Base-by-base conservation (phyloP, 1,284 basidiomycete species). In the Microbotryum silenes-acaulis region DNA sequence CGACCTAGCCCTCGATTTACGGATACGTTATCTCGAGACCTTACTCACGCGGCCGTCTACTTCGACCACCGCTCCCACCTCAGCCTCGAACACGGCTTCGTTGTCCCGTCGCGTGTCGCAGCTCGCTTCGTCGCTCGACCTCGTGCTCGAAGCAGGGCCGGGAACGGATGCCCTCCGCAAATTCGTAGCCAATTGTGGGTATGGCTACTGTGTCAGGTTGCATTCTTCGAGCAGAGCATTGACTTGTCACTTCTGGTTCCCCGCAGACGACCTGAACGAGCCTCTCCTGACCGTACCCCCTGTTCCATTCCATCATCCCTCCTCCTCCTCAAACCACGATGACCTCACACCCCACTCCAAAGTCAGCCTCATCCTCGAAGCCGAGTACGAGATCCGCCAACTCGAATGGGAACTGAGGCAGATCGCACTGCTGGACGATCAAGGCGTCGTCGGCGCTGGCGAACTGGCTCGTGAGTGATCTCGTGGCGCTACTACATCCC, bases 401-500 rank as follows among this genome's bases (percentile, higher is more conserved):
- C 59, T 73, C 25, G 72, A 73, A 45, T 57, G 66, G 7, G 69
- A 71, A 16, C 44, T 72, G 37, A 46, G 72, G 33, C 70, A 72
- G 51, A 62, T 73, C n/a, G 63, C 62, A 2, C 44, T 64, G 7
- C 60, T 71, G 14, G 62, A 72, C 20, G 62, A 65, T 54, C 58
- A 64, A 16, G 70, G 69, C 5, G 61, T 69, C n/a, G 69, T 67
- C 4, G 72, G 65, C 3, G 63, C 67, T 0, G 71, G 72, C 4
- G 64, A 67, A 27, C 60, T 73, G 14, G 62, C 56, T 47, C 66
- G 72, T 72, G 48, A 29, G 61, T 47, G 16, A 31, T 31, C 31
- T 7, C 6, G 31, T 31, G 31, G 31, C 31, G 31, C 31, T 10
- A 31, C 29, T 31, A 31, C 29, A 31, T 9, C 7, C 7, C 31